A percentile compares a stretch with the other conserved stretches of the same genome.
These are phyloP conservation scores for Exophiala mesophila DNA, from an alignment of 2,329 filamentous ascomycete genomes.

Conservation along the genomic window DNA sequence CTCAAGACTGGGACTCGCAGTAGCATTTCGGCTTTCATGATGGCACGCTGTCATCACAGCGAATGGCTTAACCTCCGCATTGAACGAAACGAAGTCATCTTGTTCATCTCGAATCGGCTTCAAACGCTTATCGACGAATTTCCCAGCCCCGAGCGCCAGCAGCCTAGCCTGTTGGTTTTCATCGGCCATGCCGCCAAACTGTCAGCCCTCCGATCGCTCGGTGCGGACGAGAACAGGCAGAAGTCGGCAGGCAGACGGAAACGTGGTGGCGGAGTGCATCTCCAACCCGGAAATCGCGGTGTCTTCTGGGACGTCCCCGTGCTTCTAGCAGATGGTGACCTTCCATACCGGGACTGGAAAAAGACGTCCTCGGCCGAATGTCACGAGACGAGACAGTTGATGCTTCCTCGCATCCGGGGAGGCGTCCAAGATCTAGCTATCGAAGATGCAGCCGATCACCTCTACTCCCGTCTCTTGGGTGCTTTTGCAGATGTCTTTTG, in stretches of 20 bases:
- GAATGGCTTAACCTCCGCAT: constrained; percentile 26
- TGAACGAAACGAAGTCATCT: constrained; percentile 22
- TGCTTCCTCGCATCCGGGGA: constrained; percentile 11
- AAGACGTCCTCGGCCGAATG: constrained; percentile 12
- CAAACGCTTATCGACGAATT: constrained; percentile 25
- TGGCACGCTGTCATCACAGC: constrained; percentile 26
- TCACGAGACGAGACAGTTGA: constrained; percentile 16
- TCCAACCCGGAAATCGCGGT: constrained; percentile 22
- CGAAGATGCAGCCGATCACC: constrained; percentile 12
- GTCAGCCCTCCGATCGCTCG: constrained; percentile 23
- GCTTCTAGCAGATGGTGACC: constrained; percentile 24
- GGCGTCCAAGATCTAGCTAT: constrained; percentile 2
- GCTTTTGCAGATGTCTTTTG: constrained; percentile 29
- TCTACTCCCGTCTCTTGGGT: constrained; percentile 25
- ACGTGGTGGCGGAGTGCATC: constrained; percentile 22
- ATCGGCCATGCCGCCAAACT: constrained; percentile 27
- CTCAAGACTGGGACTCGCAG: constrained; percentile 7
- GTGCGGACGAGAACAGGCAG: constrained; percentile 17
- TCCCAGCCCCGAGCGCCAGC: constrained; percentile 19
- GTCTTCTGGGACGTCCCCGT: constrained; percentile 24
- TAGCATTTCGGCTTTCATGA: constrained; percentile 32
- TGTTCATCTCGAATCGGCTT: constrained; percentile 25
- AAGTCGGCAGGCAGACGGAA: constrained; percentile 16
- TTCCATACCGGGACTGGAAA: constrained; percentile 13
- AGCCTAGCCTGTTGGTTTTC: constrained; percentile 24